phyloP scores from a whole-genome alignment of 805 yeast genomes.

The Ogataea populi-albae region DNA sequence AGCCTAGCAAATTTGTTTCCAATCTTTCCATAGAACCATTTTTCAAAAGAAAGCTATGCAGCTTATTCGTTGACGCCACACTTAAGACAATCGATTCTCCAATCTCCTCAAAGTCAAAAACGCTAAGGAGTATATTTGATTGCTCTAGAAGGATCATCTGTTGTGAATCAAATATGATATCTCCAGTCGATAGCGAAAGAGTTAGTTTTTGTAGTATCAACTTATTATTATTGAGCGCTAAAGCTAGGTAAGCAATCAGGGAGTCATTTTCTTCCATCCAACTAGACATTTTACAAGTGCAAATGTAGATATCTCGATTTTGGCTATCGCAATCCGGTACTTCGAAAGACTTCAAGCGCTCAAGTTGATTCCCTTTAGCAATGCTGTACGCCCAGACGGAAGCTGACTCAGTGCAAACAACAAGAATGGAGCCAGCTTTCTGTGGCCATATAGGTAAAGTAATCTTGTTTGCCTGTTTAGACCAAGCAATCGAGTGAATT shows the following conservation, averaged over 20 bases:
- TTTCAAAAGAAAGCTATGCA: constrained; percentile 3
- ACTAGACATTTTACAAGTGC: constrained; percentile 14
- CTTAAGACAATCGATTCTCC: constrained; percentile 5
- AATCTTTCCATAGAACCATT: constrained; percentile 1
- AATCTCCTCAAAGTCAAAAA: constrained; percentile 9
- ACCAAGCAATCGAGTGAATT: constrained; percentile 26
- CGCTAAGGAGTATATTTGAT: constrained; percentile 9
- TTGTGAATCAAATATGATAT: constrained; percentile 1
- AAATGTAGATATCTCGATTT: constrained; percentile 6
- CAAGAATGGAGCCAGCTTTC: constrained; percentile 8
- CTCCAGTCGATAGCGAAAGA: neutral
- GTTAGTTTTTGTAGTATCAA: constrained; percentile 9
- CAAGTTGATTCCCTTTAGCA: constrained; percentile 1
- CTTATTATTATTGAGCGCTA: constrained; percentile 12
- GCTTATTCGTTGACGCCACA: constrained; percentile 7
- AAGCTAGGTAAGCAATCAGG: constrained; percentile 8
- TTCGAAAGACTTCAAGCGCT: constrained; percentile 7
- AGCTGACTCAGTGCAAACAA: constrained; percentile 17
- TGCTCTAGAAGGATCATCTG: constrained; percentile 4
- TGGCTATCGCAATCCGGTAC: constrained; percentile 2
- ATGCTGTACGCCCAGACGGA: constrained; percentile 15
- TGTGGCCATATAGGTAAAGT: constrained; percentile 15
- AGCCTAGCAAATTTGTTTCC: constrained; percentile 3
- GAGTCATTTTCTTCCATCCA: constrained; percentile 8
- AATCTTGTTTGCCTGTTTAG: constrained; percentile 5